These are phyloP conservation scores for Fraxinus greggii DNA, from an alignment of 305 asterid species.

Conservation along the genomic window DNA sequence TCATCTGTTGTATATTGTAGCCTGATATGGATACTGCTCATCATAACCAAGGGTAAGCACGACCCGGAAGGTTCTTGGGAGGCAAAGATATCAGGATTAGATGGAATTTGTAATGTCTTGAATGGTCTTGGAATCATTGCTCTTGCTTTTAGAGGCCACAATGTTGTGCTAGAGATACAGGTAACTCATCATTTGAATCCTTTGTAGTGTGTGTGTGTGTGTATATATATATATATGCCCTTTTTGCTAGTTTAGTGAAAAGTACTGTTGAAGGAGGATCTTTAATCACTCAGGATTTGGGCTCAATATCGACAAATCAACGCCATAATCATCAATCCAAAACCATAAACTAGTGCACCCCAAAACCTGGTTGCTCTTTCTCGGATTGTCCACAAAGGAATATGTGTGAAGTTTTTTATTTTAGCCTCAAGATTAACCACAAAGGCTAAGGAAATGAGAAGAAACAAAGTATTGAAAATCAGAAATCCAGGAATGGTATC, in stretches of 20 bases:
- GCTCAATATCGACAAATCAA: too few relatives aligned
- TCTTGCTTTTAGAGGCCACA: constrained; percentile 67
- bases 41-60: constrained; percentile 11
- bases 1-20: constrained; percentile 37
- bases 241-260: not conserved
- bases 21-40: constrained; percentile 39
- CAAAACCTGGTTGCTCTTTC: too few relatives aligned
- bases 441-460: too few relatives aligned
- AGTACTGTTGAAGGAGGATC: too few relatives aligned
- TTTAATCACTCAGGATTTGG: too few relatives aligned
- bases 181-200: constrained; percentile 22
- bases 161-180: constrained; percentile 69
- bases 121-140: constrained; percentile 46
- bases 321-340: too few relatives aligned
- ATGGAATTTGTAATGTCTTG: constrained; percentile 24
- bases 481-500: too few relatives aligned
- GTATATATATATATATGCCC: not conserved
- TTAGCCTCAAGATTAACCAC: too few relatives aligned
- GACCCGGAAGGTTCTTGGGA: not conserved
- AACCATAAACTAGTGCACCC: too few relatives aligned
- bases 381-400: too few relatives aligned
- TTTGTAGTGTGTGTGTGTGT: not conserved
- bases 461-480: too few relatives aligned
- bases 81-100: not conserved
- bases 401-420: too few relatives aligned